phyloP scores from a whole-genome alignment of 495 filamentous ascomycete species.

The Geoglossum glabrum region DNA sequence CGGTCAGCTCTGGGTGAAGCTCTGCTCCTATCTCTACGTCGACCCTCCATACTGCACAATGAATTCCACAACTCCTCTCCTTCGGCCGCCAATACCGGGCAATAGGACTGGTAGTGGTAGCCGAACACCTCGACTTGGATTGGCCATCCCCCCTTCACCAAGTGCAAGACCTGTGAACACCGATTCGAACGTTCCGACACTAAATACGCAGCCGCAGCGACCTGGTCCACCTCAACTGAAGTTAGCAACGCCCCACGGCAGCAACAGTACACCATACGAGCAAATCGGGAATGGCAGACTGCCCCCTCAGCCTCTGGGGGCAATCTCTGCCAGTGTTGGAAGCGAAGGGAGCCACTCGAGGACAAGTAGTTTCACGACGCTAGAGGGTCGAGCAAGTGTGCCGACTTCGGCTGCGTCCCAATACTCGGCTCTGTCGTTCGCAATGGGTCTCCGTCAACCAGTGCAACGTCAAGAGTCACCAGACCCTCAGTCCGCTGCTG shows the following conservation, averaged over 20 bases:
- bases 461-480: slow-evolving; percentile 31
- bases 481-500: slow-evolving; percentile 77
- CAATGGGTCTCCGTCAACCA: slow-evolving; percentile 33
- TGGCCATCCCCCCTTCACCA: slow-evolving; percentile 73
- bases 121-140: slow-evolving; percentile 57
- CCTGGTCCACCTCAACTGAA: slow-evolving; percentile 51
- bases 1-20: background rate
- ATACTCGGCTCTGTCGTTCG: slow-evolving; percentile 56
- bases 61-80: slow-evolving; percentile 59
- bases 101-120: slow-evolving; percentile 35
- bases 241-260: slow-evolving; percentile 71
- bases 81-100: slow-evolving; percentile 68
- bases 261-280: slow-evolving; percentile 42
- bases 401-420: slow-evolving; percentile 66
- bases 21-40: background rate
- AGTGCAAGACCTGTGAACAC: slow-evolving; percentile 46
- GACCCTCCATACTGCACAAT: slow-evolving; percentile 27
- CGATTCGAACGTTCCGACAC: slow-evolving; percentile 1
- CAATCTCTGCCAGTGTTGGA: slow-evolving; percentile 29
- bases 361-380: slow-evolving; percentile 50
- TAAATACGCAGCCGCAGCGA: slow-evolving; percentile 20
- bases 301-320: slow-evolving; percentile 25
- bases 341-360: slow-evolving; percentile 60
- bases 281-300: slow-evolving; percentile 29
- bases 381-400: slow-evolving; percentile 53